Percentiles rank a stretch among this genome's conserved stretches.
These are phyloP conservation scores for Porodaedalea pini DNA, from an alignment of 1,284 basidiomycete genomes.

Conservation along the genomic window DNA sequence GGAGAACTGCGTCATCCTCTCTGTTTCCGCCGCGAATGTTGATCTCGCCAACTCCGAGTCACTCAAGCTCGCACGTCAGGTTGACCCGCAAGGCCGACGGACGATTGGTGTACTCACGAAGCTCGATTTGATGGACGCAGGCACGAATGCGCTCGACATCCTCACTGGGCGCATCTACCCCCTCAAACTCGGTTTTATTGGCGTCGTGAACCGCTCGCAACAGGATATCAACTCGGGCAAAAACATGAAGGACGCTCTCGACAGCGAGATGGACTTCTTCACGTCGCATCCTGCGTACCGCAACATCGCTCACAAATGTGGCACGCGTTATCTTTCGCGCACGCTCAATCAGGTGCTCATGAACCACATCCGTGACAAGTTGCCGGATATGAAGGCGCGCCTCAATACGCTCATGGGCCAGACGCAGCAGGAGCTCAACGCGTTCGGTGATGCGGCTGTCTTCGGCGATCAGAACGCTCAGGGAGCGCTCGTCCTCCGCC, in stretches of 20 bases:
- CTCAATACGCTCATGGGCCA: conserved; percentile 99
- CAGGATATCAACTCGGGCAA: conserved; percentile 95
- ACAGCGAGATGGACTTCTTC: conserved; percentile 93
- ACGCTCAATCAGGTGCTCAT: conserved; percentile 94
- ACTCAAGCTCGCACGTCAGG: conserved; percentile 91
- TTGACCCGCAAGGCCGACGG: conserved; percentile 92
- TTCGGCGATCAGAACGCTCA: conserved; percentile 91
- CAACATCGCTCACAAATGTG: conserved; percentile 96
- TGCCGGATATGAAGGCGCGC: conserved; percentile 99
- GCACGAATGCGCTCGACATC: conserved; percentile 95
- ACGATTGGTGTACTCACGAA: conserved; percentile 97
- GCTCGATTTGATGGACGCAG: conserved; percentile 98
- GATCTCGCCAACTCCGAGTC: conserved; percentile 98
- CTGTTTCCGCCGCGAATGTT: conserved; percentile 95
- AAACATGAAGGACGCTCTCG: conserved; percentile 80
- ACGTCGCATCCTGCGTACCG: conserved; percentile 86
- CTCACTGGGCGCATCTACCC: conserved; percentile 96
- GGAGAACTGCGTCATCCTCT: conserved; percentile 95
- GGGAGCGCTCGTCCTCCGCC: conserved; percentile 84
- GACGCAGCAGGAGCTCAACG: conserved; percentile 95
- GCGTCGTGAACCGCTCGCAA: conserved; percentile 95
- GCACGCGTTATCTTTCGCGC: conserved; percentile 92
- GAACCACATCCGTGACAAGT: conserved; percentile 97
- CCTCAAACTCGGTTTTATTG: conserved; percentile 96
- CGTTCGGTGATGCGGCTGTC: conserved; percentile 92